Conservation (phyloP, 2,329 filamentous ascomycete genomes). For the Pyrenochaeta sp. region DNA sequence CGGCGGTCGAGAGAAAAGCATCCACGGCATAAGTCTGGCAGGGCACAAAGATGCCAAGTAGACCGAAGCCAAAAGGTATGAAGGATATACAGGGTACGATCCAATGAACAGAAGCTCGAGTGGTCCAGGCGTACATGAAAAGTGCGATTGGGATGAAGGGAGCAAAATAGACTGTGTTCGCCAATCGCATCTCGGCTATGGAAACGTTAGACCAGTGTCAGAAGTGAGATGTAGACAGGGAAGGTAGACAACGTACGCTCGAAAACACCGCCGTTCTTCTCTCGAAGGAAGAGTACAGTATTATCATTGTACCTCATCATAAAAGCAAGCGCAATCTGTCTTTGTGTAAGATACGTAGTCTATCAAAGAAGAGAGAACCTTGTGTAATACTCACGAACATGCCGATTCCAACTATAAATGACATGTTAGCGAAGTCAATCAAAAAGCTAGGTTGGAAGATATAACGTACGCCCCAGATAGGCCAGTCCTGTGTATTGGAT, state of each 20-base stretch:
- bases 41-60: conserved; percentile 30
- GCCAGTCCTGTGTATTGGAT: conserved; percentile 71
- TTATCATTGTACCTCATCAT: conserved; percentile 12
- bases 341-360: conserved; percentile 54
- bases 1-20: conserved; percentile 38
- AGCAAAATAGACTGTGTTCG: conserved; percentile 48
- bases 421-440: neutral
- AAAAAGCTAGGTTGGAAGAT: neutral
- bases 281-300: conserved; percentile 11
- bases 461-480: conserved; percentile 20
- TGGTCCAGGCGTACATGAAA: conserved; percentile 62
- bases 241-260: conserved; percentile 28
- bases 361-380: conserved; percentile 70
- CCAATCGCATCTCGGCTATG: conserved; percentile 38
- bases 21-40: conserved; percentile 46
- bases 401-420: conserved; percentile 8
- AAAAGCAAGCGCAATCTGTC: conserved; percentile 55
- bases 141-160: conserved; percentile 44
- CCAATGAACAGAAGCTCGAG: conserved; percentile 61
- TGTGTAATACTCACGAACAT: conserved; percentile 18
- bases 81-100: conserved; percentile 54
- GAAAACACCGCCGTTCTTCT: conserved; percentile 20
- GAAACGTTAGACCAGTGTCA: conserved; percentile 1
- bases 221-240: conserved; percentile 4
- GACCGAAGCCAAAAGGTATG: conserved; percentile 31